Conservation (phyloP, 2,329 filamentous ascomycete genomes). For the Boeremia lycopersici region DNA sequence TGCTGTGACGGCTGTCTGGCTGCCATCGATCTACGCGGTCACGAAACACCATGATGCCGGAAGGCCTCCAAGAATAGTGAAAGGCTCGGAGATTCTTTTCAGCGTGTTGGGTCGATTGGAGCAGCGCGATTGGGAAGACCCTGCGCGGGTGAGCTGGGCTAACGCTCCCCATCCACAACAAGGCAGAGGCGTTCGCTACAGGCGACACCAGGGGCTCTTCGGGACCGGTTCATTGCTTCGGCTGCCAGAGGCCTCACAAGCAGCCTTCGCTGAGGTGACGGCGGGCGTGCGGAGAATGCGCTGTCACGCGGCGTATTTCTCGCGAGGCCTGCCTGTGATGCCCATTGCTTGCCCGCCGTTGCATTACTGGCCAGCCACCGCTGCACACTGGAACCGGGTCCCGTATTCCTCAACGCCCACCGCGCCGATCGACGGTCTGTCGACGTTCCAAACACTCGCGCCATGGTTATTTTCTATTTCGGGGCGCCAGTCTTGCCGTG, state of each 20-base stretch:
- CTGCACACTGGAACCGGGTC: slow-evolving; percentile 18
- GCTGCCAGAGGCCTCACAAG: background rate
- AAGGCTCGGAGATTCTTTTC: slow-evolving; percentile 20
- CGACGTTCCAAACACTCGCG: slow-evolving; percentile 35
- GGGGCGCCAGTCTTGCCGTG: slow-evolving; percentile 29
- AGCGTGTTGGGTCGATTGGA: slow-evolving; percentile 12
- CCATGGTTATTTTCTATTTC: slow-evolving; percentile 38
- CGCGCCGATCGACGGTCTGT: slow-evolving; percentile 29
- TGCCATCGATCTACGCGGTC: slow-evolving; percentile 1
- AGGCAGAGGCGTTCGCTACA: slow-evolving; percentile 16
- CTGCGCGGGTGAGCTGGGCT: slow-evolving; percentile 2
- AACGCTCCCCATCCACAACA: slow-evolving; percentile 11
- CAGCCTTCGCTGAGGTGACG: background rate
- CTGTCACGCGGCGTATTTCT: slow-evolving; percentile 8
- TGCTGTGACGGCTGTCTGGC: slow-evolving; percentile 7
- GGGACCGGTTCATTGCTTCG: slow-evolving; percentile 2
- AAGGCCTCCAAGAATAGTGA: slow-evolving; percentile 20
- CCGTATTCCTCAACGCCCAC: slow-evolving; percentile 27
- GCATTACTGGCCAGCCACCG: slow-evolving; percentile 23
- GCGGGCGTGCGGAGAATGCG: slow-evolving; percentile 10
- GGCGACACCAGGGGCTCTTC: slow-evolving; percentile 2
- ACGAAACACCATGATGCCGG: slow-evolving; percentile 15
- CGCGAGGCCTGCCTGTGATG: slow-evolving; percentile 3
- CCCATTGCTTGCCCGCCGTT: slow-evolving; percentile 18
- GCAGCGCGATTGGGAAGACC: slow-evolving; percentile 3